Evolutionary conservation across 176 grass and related monocot genomes (phyloP).

Genomic region (Zoysia pacifica): DNA sequence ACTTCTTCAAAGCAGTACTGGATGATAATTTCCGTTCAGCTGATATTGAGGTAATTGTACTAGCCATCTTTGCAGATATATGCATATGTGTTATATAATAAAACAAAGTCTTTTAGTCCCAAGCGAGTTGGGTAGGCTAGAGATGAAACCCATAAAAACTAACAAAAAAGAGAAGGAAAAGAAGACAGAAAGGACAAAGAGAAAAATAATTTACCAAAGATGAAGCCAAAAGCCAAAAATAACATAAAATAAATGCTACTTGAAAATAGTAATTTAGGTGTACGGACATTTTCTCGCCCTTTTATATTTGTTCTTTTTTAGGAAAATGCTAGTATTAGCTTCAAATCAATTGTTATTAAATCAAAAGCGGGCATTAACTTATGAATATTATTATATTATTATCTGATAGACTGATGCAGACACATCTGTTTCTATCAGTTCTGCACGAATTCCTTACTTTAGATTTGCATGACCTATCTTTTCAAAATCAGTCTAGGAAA

Average conservation of each 20-base stretch:
- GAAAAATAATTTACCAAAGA: too few relatives aligned
- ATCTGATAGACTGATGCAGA: not conserved
- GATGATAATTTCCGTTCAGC: conserved; percentile 67
- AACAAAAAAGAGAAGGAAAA: too few relatives aligned
- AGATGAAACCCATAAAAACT: too few relatives aligned
- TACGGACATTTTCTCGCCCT: conserved; percentile 1
- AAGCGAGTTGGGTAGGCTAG: too few relatives aligned
- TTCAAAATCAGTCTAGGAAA: not conserved
- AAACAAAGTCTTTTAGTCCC: too few relatives aligned
- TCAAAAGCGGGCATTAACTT: not conserved
- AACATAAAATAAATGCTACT: not conserved
- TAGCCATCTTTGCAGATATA: not conserved
- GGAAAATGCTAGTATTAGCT: conserved; percentile 3
- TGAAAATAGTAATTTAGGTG: conserved; percentile 5
- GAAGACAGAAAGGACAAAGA: too few relatives aligned
- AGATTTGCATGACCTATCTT: not conserved
- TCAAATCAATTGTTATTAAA: conserved; percentile 12
- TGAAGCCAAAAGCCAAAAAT: too few relatives aligned
- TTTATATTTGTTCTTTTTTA: not conserved
- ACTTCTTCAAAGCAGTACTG: conserved; percentile 90
- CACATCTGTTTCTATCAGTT: not conserved
- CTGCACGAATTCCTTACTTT: not conserved
- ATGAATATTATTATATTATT: conserved; percentile 14
- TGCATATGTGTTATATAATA: conserved; percentile 16
- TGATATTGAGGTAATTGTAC: conserved; percentile 75